Evolutionary conservation across 345 rosid species (phyloP).

Genomic region (Euphorbia pulcherrima): DNA sequence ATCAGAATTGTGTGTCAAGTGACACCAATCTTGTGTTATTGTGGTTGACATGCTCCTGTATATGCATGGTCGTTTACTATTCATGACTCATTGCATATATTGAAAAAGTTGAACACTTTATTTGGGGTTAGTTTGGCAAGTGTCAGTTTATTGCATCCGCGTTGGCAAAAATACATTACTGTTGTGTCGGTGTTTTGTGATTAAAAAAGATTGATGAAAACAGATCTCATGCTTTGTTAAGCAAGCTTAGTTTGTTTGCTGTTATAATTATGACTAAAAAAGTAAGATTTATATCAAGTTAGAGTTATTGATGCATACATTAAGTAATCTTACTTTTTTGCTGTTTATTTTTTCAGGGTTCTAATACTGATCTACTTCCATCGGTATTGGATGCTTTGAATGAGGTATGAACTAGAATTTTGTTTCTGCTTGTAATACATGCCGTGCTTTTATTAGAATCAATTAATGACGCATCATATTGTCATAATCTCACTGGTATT

Average conservation of each 20-base stretch:
- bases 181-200: background rate
- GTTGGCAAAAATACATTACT: background rate
- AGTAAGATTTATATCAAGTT: background rate
- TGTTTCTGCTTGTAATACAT: slow-evolving; percentile 4
- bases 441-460: background rate
- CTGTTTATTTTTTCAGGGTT: slow-evolving; percentile 49
- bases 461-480: background rate
- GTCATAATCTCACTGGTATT: background rate
- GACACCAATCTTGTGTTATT: background rate
- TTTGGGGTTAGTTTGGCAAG: background rate
- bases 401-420: slow-evolving; percentile 53
- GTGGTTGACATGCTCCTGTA: background rate
- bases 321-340: background rate
- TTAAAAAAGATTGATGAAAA: background rate
- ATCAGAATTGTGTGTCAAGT: background rate
- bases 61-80: background rate
- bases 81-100: background rate
- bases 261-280: slow-evolving; percentile 3
- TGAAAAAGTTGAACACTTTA: background rate
- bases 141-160: background rate
- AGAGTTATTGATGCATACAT: slow-evolving; percentile 1
- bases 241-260: background rate
- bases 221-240: background rate
- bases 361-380: slow-evolving; percentile 76
- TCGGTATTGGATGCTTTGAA: slow-evolving; percentile 87